Percentiles rank a stretch among this genome's conserved stretches.
Conservation (phyloP, 2,329 filamentous ascomycete species). For the Rhynchosporium secalis region DNA sequence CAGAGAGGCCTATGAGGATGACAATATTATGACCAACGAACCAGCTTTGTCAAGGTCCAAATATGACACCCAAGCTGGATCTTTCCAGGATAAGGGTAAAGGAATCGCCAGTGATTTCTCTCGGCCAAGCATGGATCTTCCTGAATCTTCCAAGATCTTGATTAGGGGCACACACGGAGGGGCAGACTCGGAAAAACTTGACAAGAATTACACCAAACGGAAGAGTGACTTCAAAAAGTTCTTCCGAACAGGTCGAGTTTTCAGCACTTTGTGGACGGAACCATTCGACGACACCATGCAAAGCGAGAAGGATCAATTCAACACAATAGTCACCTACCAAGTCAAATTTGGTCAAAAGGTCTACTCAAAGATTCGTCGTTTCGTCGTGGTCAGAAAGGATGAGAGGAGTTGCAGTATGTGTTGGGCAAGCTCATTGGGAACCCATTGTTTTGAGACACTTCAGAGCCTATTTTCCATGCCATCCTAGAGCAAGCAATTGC, state of each 20-base stretch:
- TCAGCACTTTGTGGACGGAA: slow-evolving; percentile 33
- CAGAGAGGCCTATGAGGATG: background rate
- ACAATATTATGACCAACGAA: background rate
- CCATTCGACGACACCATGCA: slow-evolving; percentile 15
- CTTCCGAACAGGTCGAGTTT: slow-evolving; percentile 30
- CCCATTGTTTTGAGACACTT: too few relatives aligned
- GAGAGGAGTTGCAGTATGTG: slow-evolving; percentile 16
- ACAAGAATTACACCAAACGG: slow-evolving; percentile 25
- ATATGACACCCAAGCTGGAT: background rate
- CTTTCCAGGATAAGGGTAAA: slow-evolving; percentile 7
- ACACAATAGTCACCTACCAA: slow-evolving; percentile 18
- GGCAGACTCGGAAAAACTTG: slow-evolving; percentile 20
- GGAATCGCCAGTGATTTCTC: background rate
- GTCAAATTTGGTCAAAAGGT: slow-evolving; percentile 28
- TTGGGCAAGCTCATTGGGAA: too few relatives aligned
- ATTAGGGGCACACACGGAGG: slow-evolving; percentile 20
- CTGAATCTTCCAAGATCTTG: background rate
- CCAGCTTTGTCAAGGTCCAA: background rate
- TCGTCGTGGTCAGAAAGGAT: slow-evolving; percentile 30
- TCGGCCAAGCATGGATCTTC: background rate
- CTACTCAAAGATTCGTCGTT: slow-evolving; percentile 30
- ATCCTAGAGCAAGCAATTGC: too few relatives aligned
- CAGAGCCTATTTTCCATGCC: too few relatives aligned
- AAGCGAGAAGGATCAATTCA: slow-evolving; percentile 22
- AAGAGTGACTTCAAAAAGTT: slow-evolving; percentile 30